Conservation (phyloP, 768 basidiomycete species). For the Termitomyces sp. region DNA sequence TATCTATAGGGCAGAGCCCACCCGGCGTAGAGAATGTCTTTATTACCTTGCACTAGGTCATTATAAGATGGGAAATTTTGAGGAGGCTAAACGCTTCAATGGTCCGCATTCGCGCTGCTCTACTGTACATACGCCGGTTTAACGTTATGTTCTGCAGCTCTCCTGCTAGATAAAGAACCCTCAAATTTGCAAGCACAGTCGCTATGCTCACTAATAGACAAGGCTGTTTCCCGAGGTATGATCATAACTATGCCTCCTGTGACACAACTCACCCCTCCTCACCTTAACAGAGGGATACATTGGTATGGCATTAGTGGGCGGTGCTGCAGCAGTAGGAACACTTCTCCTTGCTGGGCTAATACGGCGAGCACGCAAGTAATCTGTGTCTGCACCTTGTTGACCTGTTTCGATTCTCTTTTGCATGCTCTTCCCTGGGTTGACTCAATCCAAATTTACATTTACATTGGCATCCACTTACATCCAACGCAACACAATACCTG, state of each 20-base stretch:
- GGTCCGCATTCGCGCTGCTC: slow-evolving; percentile 46
- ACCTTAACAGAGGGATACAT: slow-evolving; percentile 83
- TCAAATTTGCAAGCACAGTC: slow-evolving; percentile 90
- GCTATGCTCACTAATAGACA: slow-evolving; percentile 79
- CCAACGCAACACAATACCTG: background rate
- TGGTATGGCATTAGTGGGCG: slow-evolving; percentile 93
- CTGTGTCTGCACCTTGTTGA: background rate
- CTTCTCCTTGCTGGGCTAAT: slow-evolving; percentile 69
- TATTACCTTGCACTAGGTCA: slow-evolving; percentile 96
- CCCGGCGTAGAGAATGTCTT: slow-evolving; percentile 87
- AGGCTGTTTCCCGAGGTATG: slow-evolving; percentile 75
- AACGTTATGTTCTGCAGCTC: slow-evolving; percentile 37
- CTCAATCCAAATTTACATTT: background rate
- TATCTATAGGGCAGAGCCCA: slow-evolving; percentile 84
- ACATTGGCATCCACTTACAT: background rate
- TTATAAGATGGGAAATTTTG: slow-evolving; percentile 95
- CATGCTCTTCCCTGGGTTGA: background rate
- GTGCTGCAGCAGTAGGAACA: slow-evolving; percentile 80
- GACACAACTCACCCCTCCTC: slow-evolving; percentile 1
- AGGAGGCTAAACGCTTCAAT: slow-evolving; percentile 89
- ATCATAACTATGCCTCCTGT: slow-evolving; percentile 1
- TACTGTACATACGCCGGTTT: background rate
- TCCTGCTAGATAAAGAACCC: slow-evolving; percentile 89
- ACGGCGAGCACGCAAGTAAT: slow-evolving; percentile 74
- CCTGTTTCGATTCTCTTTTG: background rate